Evolutionary conservation across 148 eudicot species (phyloP), one percentile per base, ranked within the genome.

Genomic region (Fallopia convolvulus): DNA sequence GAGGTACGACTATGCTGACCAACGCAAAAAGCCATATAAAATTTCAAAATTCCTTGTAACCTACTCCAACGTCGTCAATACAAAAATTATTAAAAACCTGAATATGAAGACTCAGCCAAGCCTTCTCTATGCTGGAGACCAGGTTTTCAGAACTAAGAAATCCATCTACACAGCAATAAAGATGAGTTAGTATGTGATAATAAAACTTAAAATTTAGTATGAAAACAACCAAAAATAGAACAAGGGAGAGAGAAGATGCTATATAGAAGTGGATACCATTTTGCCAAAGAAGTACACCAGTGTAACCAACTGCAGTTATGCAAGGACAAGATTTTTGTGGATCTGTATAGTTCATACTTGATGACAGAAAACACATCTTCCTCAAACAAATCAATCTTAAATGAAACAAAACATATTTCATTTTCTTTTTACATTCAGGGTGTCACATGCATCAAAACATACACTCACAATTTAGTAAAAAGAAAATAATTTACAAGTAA

Each of bases 91-190:
- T 10, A n/a, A 6, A 48, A 74, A 85, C 92, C 92, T 87, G 89
- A 68, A 89, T 73, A 80, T 89, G 90, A 83, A 89, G 87, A 89
- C 83, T 83, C 79, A 89, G 76, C 90, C 92, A 89, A 71, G 87
- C 87, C 77, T 87, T 87, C 82, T 87, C 86, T 56, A 89, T 81
- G 74, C 81, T 84, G 63, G 92, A 84, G 3, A 84, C 83, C 72
- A 89, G 77, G 75, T 72, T 61, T 41, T 89, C 90, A 76, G 90
- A 87, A 84, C 47, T 53, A 12, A 84, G 79, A 83, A 81, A 89
- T 52, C 90, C 92, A 80, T 76, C 90, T 89, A 83, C 2, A n/a
- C 21, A 80, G 36, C 21, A 36, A 12, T 8, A 68, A 33, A 14
- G 20, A 39, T 68, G 15, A 17, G 20, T 68, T 68, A 68, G 44